Evolutionary conservation across 352 stramenopile genomes (phyloP).

Genomic region (Albugo candida): DNA sequence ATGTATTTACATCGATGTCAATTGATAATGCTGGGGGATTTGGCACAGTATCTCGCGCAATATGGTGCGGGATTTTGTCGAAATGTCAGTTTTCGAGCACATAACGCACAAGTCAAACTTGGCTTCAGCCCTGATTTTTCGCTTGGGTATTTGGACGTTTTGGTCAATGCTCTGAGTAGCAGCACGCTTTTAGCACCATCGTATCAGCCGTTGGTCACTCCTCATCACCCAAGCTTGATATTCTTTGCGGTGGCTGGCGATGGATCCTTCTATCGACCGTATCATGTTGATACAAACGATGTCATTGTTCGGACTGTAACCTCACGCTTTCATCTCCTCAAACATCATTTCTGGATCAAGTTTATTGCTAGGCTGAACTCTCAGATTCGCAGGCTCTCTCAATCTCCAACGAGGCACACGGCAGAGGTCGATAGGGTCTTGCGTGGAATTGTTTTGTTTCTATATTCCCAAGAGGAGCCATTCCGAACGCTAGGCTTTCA

Average conservation of each 20-base stretch:
- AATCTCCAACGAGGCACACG: slow-evolving; percentile 26
- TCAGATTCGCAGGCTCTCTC: slow-evolving; percentile 38
- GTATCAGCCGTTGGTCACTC: slow-evolving; percentile 3
- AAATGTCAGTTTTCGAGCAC: slow-evolving; percentile 58
- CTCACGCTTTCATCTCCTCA: slow-evolving; percentile 34
- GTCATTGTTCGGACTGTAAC: slow-evolving; percentile 55
- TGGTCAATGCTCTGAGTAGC: slow-evolving; percentile 19
- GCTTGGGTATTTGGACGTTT: slow-evolving; percentile 58
- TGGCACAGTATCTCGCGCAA: slow-evolving; percentile 43
- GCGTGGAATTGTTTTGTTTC: slow-evolving; percentile 40
- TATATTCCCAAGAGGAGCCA: neutral
- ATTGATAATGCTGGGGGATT: slow-evolving; percentile 32
- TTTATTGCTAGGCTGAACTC: slow-evolving; percentile 58
- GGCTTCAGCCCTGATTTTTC: slow-evolving; percentile 74
- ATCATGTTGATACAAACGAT: slow-evolving; percentile 70
- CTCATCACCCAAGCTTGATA: neutral
- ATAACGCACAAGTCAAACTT: slow-evolving; percentile 56
- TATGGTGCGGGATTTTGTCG: slow-evolving; percentile 60
- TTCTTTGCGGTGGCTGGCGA: slow-evolving; percentile 24
- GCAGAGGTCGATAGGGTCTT: slow-evolving; percentile 12
- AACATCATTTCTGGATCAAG: slow-evolving; percentile 72
- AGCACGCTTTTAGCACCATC: neutral
- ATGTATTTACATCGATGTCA: slow-evolving; percentile 51
- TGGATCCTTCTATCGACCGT: slow-evolving; percentile 65
- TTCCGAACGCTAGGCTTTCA: neutral